These are phyloP conservation scores for Spathaspora sp. DNA, from an alignment of 805 yeast species.

Conservation along the genomic window DNA sequence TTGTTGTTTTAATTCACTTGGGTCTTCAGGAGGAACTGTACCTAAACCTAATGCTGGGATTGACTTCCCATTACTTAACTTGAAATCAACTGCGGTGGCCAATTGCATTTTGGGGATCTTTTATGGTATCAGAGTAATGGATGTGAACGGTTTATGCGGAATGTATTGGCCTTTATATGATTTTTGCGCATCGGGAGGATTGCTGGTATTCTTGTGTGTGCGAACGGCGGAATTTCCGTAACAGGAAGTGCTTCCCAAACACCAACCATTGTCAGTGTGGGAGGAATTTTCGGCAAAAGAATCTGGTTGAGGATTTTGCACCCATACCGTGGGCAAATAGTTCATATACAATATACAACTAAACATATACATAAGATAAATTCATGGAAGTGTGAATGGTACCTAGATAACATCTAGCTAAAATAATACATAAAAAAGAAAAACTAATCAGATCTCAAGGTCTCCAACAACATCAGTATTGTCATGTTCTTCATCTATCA, in stretches of 20 bases:
- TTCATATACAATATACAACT: background rate
- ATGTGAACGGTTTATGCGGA: background rate
- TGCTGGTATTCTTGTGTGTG: background rate
- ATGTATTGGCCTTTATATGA: background rate
- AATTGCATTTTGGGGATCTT: slow-evolving; percentile 7
- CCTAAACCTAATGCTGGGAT: slow-evolving; percentile 75
- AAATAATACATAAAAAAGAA: background rate
- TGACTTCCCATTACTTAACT: slow-evolving; percentile 51
- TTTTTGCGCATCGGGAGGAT: background rate
- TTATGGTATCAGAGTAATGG: background rate
- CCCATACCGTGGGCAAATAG: background rate
- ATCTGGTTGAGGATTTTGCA: background rate
- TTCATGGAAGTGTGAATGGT: background rate
- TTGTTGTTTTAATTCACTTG: slow-evolving; percentile 28
- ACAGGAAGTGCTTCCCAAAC: background rate
- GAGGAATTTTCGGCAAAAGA: background rate
- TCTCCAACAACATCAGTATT: slow-evolving; percentile 35
- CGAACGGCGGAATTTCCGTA: background rate
- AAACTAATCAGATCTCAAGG: slow-evolving; percentile 25
- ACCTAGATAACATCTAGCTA: background rate
- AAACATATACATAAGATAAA: background rate
- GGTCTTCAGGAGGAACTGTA: slow-evolving; percentile 29
- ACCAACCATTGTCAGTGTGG: background rate
- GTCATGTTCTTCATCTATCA: slow-evolving; percentile 18
- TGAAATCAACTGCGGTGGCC: slow-evolving; percentile 38